Conservation (phyloP, 306 rosid genomes). For the Cucurbita maxima region DNA sequence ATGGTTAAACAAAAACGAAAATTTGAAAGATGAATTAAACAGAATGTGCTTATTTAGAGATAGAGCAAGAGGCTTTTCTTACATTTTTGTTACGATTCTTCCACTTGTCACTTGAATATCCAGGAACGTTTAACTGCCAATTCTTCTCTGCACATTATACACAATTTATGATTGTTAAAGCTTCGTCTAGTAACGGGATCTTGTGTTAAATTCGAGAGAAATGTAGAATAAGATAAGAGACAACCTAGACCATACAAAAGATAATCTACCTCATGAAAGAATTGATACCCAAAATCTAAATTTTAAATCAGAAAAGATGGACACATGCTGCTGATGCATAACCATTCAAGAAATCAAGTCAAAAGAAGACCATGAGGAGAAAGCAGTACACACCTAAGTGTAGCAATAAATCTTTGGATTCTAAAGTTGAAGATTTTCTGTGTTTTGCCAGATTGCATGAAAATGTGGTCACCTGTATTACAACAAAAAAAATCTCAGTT, state of each 20-base stretch:
- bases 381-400: conserved; percentile 60
- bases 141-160: conserved; percentile 61
- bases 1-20: conserved; percentile 6
- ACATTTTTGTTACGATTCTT: conserved; percentile 56
- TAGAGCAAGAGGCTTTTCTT: conserved; percentile 15
- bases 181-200: not conserved
- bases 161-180: not conserved
- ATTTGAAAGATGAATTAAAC: not conserved
- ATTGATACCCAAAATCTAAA: not conserved
- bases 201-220: not conserved
- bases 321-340: not conserved
- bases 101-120: conserved; percentile 77
- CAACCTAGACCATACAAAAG: not conserved
- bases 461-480: conserved; percentile 55
- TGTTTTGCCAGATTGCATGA: conserved; percentile 95
- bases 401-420: conserved; percentile 84
- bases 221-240: not conserved
- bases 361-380: conserved; percentile 9
- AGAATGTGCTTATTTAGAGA: not conserved
- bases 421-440: conserved; percentile 81
- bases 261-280: not conserved
- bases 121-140: conserved; percentile 73
- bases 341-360: conserved; percentile 1
- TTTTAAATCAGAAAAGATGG: not conserved
- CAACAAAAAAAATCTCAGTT: conserved; percentile 4